Base-by-base conservation (phyloP, 1,284 basidiomycete genomes). In the Hypsizygus ulmarius region DNA sequence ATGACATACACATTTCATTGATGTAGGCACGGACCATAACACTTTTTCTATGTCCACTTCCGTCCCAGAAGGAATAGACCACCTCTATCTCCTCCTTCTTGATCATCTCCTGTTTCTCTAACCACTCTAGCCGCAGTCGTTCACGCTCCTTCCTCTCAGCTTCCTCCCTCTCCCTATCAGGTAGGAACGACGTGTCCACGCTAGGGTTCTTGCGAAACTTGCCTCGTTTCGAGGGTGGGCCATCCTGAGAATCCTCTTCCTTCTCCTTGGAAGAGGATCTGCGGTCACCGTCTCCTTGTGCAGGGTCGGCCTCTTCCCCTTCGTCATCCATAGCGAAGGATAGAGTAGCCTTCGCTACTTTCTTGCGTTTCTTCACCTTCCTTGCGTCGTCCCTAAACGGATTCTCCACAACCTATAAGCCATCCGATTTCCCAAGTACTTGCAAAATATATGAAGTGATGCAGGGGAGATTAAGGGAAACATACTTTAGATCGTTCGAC, bases 41-140 rank as follows among this genome's bases (percentile, higher is more conserved):
- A 29, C 84, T 87, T 72, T 96, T 97, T 35, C 96, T 78, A 70
- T 99, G 97, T 0, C 97, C 97, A 59, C 88, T 94, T 3, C 96
- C 96, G 63, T 99, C 96, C 97, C 97, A 99, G 68, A 88, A 99
- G 0, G 93, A 97, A 64, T 98, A 99, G 0, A 87, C 86, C 56
- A 97, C 81, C 64, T 96, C 92, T 47, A 97, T 89, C 19, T 92
- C 87, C 59, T 96, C 94, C 35, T 79, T 72, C 70, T 97, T 97
- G 59, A 90, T 81, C 33, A 85, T 77, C 55, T 95, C 93, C 62
- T 99, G 96, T 64, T 85, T 87, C 50, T 74, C 74, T 28, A 98
- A 73, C 93, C 95, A 99, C 64, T 97, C 84, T 55, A 93, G 80
- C 3, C 96, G 78, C 30, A 99, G 75, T 47, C 88, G 80, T 65